Base-by-base conservation (phyloP, 495 filamentous ascomycete species). In the Clohesyomyces aquaticus region DNA sequence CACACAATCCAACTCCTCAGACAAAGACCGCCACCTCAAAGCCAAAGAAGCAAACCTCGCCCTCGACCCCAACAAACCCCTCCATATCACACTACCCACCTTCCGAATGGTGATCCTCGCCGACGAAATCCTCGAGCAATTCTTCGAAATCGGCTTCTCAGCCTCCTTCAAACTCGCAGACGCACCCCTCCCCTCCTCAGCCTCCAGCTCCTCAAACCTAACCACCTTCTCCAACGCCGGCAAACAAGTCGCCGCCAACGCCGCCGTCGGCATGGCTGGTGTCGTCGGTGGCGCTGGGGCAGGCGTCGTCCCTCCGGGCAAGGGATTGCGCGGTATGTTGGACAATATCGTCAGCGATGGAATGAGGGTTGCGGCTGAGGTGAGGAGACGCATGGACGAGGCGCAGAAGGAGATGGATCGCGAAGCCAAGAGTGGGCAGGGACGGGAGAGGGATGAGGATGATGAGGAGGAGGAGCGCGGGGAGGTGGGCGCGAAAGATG, bases 101-200 rank as follows among this genome's bases (percentile, higher is more conserved):
- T 98, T 98, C 82, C 88, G 94, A 67, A 98, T 98, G 94, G 91
- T 98, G 23, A 87, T 98, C 46, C 84, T 98, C 21, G 94, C 94
- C 59, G 94, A 98, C 73, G 94, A 98, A 70, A 82, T 93, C 2
- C 85, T 98, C 12, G 93, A 98, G 70, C 87, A 91, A 67, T 98
- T 98, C 76, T 98, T 98, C 74, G 94, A 98, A 75, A 87, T 81
- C 29, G 85, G 83, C 61, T 89, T 91, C 77, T 81, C 86, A 0
- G 84, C 84, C 64, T 88, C 85, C n/a, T 89, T 91, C 78, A 81
- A 79, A 50, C 82, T 91, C 19, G 81, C 83, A 55, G 81, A 84
- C 56, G 79, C 81, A 27, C 45, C 75, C 59, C 27, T 75, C 16
- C 51, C 74, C 52, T 67, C 70, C 25, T 54, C 67, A 27, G 69